Evolutionary conservation across 441 rosid species (phyloP), one percentile per base, ranked within the genome.

Genomic region (Syzygium malaccense): DNA sequence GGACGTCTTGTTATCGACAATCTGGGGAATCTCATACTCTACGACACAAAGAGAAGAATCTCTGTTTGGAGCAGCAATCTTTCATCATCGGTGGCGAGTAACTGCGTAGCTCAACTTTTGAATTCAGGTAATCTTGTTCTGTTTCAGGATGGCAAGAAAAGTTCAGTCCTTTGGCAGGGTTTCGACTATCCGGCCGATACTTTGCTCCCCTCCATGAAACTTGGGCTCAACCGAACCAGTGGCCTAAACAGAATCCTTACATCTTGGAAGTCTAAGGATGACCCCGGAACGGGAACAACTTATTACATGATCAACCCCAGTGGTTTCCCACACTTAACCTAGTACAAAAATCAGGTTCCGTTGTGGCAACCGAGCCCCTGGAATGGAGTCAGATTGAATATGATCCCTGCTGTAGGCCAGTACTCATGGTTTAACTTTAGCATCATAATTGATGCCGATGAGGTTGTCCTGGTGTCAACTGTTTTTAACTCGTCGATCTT

Each of bases 81-180:
- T 84, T 88, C 94, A 0, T 86, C 32, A 64, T 64, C 85, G 0
- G 86, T 89, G 26, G 45, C 79, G 3, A 86, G 48, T 41, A 86
- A 88, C 28, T 88, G 86, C 60, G 26, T 86, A 49, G 96, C 92
- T 55, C 95, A 89, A 92, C 91, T 96, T 13, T 85, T 92, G 32
- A 96, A 96, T 92, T 54, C 94, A 53, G 98, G 97, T 6, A 95
- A 95, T 89, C 92, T 96, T 55, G 91, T 94, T 41, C 87, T 95
- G 86, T 41, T 91, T 89, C 90, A 90, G 75, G 91, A 92, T 87
- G 87, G 87, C 58, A 88, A 66, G 89, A 41, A 87, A 20, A 87
- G 87, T 18, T 25, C 60, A 6, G 33, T 89, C 62, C 25, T 94
- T 8, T 95, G 98, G 98, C 93, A 95, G 88, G 95, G 98, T 84